Evolutionary conservation across 2,329 filamentous ascomycete genomes (phyloP).

Genomic region (Diaporthe australafricana): DNA sequence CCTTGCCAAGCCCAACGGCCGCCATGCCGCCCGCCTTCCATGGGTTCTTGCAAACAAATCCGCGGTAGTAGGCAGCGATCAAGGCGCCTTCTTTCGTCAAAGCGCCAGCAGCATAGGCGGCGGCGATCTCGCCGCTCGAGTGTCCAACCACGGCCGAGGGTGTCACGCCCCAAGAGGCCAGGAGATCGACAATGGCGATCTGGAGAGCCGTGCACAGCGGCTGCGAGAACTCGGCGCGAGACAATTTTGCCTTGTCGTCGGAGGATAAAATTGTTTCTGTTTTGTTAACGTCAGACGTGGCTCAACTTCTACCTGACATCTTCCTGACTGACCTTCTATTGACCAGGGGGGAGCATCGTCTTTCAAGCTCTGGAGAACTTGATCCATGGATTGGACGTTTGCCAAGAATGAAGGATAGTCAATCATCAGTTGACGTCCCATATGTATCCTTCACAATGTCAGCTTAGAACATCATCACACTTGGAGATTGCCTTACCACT

Average conservation of each 20-base stretch:
- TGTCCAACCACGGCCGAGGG: conserved; percentile 40
- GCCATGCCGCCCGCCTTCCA: background rate
- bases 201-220: conserved; percentile 48
- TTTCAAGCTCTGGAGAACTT: background rate
- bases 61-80: conserved; percentile 37
- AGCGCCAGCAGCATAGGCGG: conserved; percentile 39
- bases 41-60: background rate
- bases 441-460: background rate
- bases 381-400: conserved; percentile 38
- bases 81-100: conserved; percentile 37
- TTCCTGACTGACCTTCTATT: too few species aligned
- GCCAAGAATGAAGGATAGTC: conserved; percentile 39
- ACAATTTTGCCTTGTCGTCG: conserved; percentile 7
- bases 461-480: conserved; percentile 30
- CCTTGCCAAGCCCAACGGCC: background rate
- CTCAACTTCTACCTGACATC: too few species aligned
- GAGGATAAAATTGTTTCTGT: conserved; percentile 20
- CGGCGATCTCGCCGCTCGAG: conserved; percentile 41
- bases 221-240: conserved; percentile 28
- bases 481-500: too few species aligned
- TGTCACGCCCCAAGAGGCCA: conserved; percentile 38
- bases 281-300: conserved; percentile 4
- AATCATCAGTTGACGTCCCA: conserved; percentile 40
- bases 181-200: conserved; percentile 46
- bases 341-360: conserved; percentile 43